Evolutionary conservation across 2,329 filamentous ascomycete genomes (phyloP).

Genomic region (Westerdykella aurantiaca): DNA sequence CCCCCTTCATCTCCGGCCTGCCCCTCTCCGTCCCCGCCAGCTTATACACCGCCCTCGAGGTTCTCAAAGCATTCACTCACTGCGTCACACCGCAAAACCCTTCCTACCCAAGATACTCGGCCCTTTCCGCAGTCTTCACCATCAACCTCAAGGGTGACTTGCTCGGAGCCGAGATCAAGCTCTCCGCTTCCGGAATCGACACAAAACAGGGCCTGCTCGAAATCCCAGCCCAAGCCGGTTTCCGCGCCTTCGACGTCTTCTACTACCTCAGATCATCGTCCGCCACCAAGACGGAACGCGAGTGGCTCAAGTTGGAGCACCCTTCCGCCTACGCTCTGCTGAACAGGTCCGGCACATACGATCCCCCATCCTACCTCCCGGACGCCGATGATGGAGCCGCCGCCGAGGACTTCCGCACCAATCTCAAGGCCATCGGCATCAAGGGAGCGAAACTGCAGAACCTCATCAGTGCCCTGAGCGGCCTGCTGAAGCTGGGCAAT

Average conservation of each 20-base stretch:
- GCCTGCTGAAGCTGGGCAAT: slow-evolving; percentile 85
- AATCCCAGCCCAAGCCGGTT: slow-evolving; percentile 72
- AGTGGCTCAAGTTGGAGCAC: slow-evolving; percentile 75
- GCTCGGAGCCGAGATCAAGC: slow-evolving; percentile 65
- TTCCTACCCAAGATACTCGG: slow-evolving; percentile 72
- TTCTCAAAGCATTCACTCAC: slow-evolving; percentile 77
- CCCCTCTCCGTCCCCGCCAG: slow-evolving; percentile 72
- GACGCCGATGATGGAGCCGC: slow-evolving; percentile 88
- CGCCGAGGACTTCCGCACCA: slow-evolving; percentile 84
- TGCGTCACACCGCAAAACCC: slow-evolving; percentile 86
- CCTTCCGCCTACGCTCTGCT: slow-evolving; percentile 73
- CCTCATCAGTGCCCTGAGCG: slow-evolving; percentile 79
- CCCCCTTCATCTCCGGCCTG: slow-evolving; percentile 73
- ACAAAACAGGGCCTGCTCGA: slow-evolving; percentile 72
- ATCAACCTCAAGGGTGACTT: slow-evolving; percentile 76
- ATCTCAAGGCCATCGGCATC: slow-evolving; percentile 87
- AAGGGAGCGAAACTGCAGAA: slow-evolving; percentile 77
- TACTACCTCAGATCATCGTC: slow-evolving; percentile 94
- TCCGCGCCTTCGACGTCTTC: slow-evolving; percentile 94
- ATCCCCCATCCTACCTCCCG: slow-evolving; percentile 79
- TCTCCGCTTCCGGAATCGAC: slow-evolving; percentile 85
- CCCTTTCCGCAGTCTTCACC: slow-evolving; percentile 74
- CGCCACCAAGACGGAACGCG: slow-evolving; percentile 80
- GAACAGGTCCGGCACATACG: slow-evolving; percentile 76
- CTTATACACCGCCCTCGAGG: slow-evolving; percentile 72